Conservation (phyloP, 1,139 yeast species). For the Blastobotrys illinoisensis region DNA sequence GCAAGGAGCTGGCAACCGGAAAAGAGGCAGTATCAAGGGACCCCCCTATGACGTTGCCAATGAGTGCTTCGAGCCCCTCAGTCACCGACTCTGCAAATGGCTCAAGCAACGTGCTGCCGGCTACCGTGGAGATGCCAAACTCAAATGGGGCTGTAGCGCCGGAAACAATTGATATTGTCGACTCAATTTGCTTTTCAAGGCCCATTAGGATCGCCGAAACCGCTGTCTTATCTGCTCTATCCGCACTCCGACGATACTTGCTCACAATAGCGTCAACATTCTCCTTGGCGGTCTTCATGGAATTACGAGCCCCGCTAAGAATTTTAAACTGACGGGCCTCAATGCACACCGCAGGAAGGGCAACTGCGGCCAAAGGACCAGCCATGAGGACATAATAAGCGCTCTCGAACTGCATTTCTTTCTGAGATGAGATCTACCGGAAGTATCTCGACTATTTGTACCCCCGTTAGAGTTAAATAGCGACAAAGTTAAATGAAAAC, state of each 20-base stretch:
- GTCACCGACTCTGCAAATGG: conserved; percentile 30
- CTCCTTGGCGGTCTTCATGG: not conserved
- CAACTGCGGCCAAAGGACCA: not conserved
- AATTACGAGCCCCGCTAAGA: not conserved
- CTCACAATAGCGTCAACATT: not conserved
- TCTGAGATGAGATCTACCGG: not conserved
- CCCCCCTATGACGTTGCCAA: conserved; percentile 20
- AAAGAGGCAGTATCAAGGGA: conserved; percentile 9
- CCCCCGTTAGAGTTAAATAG: not conserved
- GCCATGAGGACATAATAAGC: not conserved
- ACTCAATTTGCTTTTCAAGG: conserved; percentile 27
- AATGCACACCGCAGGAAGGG: not conserved
- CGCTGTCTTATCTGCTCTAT: not conserved
- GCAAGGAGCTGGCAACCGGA: conserved; percentile 8
- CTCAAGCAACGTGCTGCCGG: conserved; percentile 24
- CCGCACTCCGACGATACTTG: not conserved
- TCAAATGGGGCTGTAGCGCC: conserved; percentile 23
- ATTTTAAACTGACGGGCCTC: not conserved
- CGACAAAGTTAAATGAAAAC: not conserved
- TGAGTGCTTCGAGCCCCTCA: conserved; percentile 29
- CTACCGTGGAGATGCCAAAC: conserved; percentile 21
- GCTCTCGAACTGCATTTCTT: not conserved
- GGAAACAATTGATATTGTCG: conserved; percentile 19
- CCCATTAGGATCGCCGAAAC: conserved; percentile 26
- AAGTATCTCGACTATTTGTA: not conserved